Evolutionary conservation across 2,329 filamentous ascomycete genomes (phyloP).

Genomic region (Calonectria hawksworthii): DNA sequence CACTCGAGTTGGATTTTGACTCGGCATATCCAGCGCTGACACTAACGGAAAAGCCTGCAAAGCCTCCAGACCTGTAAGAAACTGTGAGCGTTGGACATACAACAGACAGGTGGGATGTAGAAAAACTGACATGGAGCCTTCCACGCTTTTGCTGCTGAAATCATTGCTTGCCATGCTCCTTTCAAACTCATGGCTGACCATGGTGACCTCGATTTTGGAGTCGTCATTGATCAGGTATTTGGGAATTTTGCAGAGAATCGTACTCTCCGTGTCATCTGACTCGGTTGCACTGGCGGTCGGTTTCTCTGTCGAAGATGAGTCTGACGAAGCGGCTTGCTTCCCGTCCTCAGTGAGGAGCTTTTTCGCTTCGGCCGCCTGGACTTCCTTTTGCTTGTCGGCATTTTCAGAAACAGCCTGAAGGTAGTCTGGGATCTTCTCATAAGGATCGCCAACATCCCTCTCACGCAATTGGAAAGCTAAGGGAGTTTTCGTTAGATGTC

Average conservation of each 20-base stretch:
- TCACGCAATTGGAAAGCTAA: background rate
- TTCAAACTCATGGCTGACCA: background rate
- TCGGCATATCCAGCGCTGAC: background rate
- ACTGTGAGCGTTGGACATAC: background rate
- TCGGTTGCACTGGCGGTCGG: too few species aligned
- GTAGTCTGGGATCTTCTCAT: background rate
- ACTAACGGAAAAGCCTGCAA: background rate
- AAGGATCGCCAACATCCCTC: background rate
- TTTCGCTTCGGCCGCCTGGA: background rate
- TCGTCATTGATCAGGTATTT: background rate
- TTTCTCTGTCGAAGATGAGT: too few species aligned
- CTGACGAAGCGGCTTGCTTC: too few species aligned
- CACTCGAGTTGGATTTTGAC: background rate
- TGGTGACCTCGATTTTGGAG: background rate
- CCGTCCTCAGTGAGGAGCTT: too few species aligned
- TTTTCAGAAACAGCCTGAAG: background rate
- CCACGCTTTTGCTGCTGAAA: background rate
- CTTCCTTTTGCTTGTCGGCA: background rate
- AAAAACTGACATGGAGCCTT: background rate
- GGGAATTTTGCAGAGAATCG: background rate
- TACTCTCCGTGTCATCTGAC: background rate
- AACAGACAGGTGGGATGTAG: background rate
- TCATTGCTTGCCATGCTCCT: background rate
- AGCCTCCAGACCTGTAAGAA: background rate
- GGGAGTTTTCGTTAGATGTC: background rate